A percentile compares a stretch with the other conserved stretches of the same genome.
Evolutionary conservation across 1,284 basidiomycete species (phyloP).

Genomic region (Gomphus sp.): DNA sequence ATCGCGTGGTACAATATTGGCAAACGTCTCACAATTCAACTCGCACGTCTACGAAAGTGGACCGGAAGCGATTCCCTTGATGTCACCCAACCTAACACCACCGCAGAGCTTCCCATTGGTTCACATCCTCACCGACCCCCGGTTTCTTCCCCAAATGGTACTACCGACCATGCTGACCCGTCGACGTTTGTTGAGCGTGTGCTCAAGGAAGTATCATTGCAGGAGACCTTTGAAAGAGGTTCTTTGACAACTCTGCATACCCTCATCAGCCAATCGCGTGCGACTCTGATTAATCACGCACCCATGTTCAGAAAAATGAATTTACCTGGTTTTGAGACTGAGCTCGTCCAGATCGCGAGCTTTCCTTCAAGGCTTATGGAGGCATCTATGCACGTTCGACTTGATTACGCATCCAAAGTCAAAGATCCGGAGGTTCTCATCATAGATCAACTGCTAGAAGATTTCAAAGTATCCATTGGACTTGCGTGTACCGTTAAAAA

Average conservation of each 20-base stretch:
- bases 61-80: constrained; percentile 88
- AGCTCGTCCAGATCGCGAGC: constrained; percentile 88
- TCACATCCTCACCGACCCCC: constrained; percentile 14
- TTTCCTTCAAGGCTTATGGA: constrained; percentile 95
- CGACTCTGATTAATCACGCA: constrained; percentile 78
- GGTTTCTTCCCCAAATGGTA: neutral
- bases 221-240: constrained; percentile 90
- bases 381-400: constrained; percentile 80
- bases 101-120: constrained; percentile 43
- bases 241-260: constrained; percentile 83
- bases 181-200: constrained; percentile 90
- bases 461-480: constrained; percentile 86
- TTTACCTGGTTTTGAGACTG: constrained; percentile 87
- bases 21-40: constrained; percentile 68
- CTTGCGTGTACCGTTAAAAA: constrained; percentile 92
- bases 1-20: constrained; percentile 86
- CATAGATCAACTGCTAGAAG: constrained; percentile 93
- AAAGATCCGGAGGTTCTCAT: constrained; percentile 85
- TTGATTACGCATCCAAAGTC: constrained; percentile 87
- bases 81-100: constrained; percentile 68
- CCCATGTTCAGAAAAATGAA: constrained; percentile 73
- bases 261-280: constrained; percentile 81
- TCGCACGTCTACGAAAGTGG: constrained; percentile 78
- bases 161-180: constrained; percentile 32
- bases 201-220: constrained; percentile 92